Evolutionary conservation across 176 grass and related monocot species (phyloP).

Genomic region (Carex kokanica): DNA sequence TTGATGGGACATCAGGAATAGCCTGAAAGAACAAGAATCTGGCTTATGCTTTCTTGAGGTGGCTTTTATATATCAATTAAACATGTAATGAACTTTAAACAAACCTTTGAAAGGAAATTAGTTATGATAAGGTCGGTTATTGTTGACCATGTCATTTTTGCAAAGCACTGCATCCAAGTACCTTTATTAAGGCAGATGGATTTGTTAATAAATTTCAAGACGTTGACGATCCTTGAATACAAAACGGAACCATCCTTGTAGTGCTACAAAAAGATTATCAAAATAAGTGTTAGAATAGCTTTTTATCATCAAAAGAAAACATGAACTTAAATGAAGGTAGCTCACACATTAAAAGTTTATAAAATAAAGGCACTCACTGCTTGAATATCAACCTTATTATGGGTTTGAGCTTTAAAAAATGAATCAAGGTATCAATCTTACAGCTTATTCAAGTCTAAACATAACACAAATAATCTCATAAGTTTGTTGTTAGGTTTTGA

Average conservation of each 20-base stretch:
- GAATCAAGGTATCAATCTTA: background rate
- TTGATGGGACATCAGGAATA: constrained; percentile 83
- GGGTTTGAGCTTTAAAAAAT: background rate
- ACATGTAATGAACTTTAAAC: constrained; percentile 20
- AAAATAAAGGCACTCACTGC: background rate
- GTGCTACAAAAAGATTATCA: constrained; percentile 47
- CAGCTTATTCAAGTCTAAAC: background rate
- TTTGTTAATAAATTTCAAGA: constrained; percentile 63
- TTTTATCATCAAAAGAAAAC: background rate
- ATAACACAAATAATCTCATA: background rate
- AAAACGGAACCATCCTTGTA: constrained; percentile 59
- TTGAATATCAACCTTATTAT: background rate
- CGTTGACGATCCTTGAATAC: constrained; percentile 71
- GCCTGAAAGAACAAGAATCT: constrained; percentile 52
- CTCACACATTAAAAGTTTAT: background rate
- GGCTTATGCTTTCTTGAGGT: background rate
- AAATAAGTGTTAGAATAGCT: background rate
- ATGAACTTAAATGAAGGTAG: background rate
- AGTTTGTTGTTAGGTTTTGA: background rate
- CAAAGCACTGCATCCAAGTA: constrained; percentile 62
- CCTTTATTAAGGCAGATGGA: constrained; percentile 76
- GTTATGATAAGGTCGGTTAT: constrained; percentile 78
- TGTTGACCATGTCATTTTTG: constrained; percentile 81
- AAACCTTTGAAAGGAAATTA: constrained; percentile 94
- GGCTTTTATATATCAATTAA: background rate